Base-by-base conservation (phyloP, 2,329 filamentous ascomycete genomes). In the Cordyceps militaris region DNA sequence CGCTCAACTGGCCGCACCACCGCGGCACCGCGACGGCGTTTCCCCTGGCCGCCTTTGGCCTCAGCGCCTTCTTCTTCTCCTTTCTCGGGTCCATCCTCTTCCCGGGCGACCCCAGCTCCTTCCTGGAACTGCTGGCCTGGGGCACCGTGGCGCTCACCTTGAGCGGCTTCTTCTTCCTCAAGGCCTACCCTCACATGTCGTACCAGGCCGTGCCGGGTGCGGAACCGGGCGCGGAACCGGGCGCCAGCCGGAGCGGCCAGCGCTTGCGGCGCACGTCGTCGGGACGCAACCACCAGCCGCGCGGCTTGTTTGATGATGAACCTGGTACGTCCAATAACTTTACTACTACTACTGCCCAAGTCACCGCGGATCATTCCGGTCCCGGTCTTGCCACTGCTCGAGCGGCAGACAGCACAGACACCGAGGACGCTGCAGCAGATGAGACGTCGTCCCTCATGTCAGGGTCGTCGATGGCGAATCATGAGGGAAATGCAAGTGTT, bases 21-120 rank as follows among this genome's bases (percentile, higher is more conserved):
- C 84, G 94, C 62, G 94, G 94, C 57, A 96, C 93, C 3, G 94
- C 94, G 6, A 97, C 94, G 6, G 92, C 92, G 1, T 94, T 97
- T 65, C 93, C 94, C 6, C 74, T 97, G 57, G 90, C 94, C 58
- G 92, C 90, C 3, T 97, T 97, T 68, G 94, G 94, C 3, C 75
- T 99, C 58, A 97, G 92, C 69, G 94, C 94, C 56, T 94, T 99
- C 74, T 96, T 97, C 76, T 99, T 97, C 74, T 93, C 94, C 0
- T 79, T 86, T 2, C 73, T 95, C 34, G 89, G 91, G 23, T 83
- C 84, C 19, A 68, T 95, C 48, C 76, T 90, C 42, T 92, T 96
- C 67, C 89, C 90, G 2, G 90, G 91, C 40, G 85, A 95, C 66
- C 94, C 91, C 1, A 87, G 87, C 57, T 82, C 83, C 40, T 92